phyloP scores from a whole-genome alignment of 1,139 yeast species.

The Pichia sp. region DNA sequence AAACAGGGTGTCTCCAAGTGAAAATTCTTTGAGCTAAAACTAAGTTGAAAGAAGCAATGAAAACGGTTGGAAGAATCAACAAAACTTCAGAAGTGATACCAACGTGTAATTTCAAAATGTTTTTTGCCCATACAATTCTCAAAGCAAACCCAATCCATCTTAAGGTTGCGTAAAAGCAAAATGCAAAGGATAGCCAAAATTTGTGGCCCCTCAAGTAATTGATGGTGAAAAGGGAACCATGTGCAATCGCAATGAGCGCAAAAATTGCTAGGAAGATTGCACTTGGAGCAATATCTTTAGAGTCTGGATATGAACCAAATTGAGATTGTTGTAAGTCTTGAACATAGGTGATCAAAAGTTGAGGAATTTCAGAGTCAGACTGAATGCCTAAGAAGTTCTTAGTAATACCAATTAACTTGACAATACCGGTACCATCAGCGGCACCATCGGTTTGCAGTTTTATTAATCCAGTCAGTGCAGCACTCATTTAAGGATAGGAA shows the following conservation, averaged over 20 bases:
- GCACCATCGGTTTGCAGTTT: constrained; percentile 31
- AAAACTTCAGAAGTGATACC: constrained; percentile 61
- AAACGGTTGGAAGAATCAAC: constrained; percentile 46
- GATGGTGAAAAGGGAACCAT: constrained; percentile 39
- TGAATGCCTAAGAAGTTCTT: constrained; percentile 20
- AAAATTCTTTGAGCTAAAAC: constrained; percentile 69
- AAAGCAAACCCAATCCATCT: constrained; percentile 54
- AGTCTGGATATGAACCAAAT: constrained; percentile 62
- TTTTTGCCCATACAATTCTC: constrained; percentile 51
- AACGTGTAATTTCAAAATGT: constrained; percentile 34
- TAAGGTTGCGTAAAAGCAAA: constrained; percentile 44
- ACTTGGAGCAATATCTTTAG: constrained; percentile 51
- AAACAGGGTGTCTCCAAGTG: constrained; percentile 78
- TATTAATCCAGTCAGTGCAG: constrained; percentile 15
- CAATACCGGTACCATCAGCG: constrained; percentile 45
- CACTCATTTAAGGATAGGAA: constrained; percentile 3
- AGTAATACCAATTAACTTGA: constrained; percentile 25
- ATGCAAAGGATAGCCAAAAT: constrained; percentile 50
- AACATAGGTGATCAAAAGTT: constrained; percentile 29
- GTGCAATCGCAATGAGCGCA: constrained; percentile 38
- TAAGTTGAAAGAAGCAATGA: constrained; percentile 51
- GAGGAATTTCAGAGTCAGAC: constrained; percentile 29
- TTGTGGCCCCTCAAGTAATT: constrained; percentile 55
- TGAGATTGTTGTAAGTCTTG: constrained; percentile 37
- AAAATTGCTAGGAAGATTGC: constrained; percentile 52